Conservation (phyloP, 2,329 filamentous ascomycete genomes). For the Talaromyces sp. region DNA sequence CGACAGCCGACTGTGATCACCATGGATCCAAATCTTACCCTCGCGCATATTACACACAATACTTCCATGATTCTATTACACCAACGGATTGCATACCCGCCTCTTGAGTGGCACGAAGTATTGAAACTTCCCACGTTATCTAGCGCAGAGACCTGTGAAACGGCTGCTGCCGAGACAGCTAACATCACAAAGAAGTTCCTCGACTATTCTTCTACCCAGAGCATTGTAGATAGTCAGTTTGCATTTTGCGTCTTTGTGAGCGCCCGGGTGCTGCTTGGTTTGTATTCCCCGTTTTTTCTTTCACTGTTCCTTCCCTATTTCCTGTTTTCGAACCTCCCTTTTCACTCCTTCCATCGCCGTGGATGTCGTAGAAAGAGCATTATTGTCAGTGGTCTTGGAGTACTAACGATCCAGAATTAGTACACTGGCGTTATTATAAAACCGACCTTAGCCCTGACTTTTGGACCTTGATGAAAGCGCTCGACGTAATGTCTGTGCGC, state of each 20-base stretch:
- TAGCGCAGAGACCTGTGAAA: slow-evolving; percentile 52
- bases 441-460: slow-evolving; percentile 25
- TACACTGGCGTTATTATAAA: slow-evolving; percentile 28
- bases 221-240: slow-evolving; percentile 6
- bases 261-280: not conserved
- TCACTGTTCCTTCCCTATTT: not conserved
- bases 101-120: slow-evolving; percentile 30
- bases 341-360: not conserved
- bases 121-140: slow-evolving; percentile 45
- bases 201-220: slow-evolving; percentile 31
- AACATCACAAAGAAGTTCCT: slow-evolving; percentile 50
- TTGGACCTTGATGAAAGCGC: slow-evolving; percentile 26
- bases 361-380: not conserved
- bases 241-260: slow-evolving; percentile 10
- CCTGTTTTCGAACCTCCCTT: not conserved
- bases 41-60: slow-evolving; percentile 53
- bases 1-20: slow-evolving; percentile 24
- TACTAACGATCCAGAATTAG: slow-evolving; percentile 7
- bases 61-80: slow-evolving; percentile 53
- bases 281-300: not conserved
- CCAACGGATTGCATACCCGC: slow-evolving; percentile 50
- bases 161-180: slow-evolving; percentile 48
- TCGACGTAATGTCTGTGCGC: slow-evolving; percentile 26
- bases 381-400: not conserved
- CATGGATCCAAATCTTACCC: slow-evolving; percentile 53